Evolutionary conservation across 176 grass and related monocot species (phyloP).

Genomic region (Cenchrus americanus): DNA sequence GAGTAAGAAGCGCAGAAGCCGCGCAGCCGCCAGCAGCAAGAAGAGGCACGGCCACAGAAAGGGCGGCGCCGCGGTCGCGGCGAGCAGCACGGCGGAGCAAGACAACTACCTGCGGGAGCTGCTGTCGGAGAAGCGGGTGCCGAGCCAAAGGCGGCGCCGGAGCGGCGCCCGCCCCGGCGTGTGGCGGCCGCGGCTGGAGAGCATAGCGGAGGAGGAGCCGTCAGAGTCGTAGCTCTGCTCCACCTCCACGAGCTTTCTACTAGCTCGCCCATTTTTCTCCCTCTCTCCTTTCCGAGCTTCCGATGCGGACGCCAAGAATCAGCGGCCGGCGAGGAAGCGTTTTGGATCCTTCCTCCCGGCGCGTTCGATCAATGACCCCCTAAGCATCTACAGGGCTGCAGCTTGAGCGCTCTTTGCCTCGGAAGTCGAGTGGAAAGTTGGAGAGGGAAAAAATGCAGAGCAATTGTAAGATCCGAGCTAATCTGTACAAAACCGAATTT

Average conservation of each 20-base stretch:
- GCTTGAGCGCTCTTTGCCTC: constrained; percentile 16
- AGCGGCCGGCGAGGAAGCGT: background rate
- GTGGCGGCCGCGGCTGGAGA: constrained; percentile 82
- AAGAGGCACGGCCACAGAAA: constrained; percentile 40
- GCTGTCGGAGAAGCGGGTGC: constrained; percentile 57
- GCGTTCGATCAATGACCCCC: background rate
- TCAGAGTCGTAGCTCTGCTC: constrained; percentile 18
- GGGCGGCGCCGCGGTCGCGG: background rate
- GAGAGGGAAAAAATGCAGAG: background rate
- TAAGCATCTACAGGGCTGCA: background rate
- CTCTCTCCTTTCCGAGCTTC: background rate
- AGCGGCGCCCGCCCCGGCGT: constrained; percentile 59
- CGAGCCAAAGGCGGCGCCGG: constrained; percentile 46
- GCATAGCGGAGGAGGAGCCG: constrained; percentile 67
- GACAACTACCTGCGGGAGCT: constrained; percentile 75
- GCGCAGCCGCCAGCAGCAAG: constrained; percentile 3
- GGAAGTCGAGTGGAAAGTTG: constrained; percentile 9
- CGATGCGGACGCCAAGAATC: constrained; percentile 27
- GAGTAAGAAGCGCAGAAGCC: constrained; percentile 39
- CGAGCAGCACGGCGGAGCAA: constrained; percentile 50
- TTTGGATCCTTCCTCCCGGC: background rate
- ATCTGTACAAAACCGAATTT: constrained; percentile 38
- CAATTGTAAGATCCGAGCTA: constrained; percentile 37
- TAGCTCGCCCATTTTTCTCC: background rate
- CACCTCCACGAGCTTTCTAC: background rate